These are phyloP conservation scores for Cyberlindnera maritima DNA, from an alignment of 805 yeast species.

Conservation along the genomic window DNA sequence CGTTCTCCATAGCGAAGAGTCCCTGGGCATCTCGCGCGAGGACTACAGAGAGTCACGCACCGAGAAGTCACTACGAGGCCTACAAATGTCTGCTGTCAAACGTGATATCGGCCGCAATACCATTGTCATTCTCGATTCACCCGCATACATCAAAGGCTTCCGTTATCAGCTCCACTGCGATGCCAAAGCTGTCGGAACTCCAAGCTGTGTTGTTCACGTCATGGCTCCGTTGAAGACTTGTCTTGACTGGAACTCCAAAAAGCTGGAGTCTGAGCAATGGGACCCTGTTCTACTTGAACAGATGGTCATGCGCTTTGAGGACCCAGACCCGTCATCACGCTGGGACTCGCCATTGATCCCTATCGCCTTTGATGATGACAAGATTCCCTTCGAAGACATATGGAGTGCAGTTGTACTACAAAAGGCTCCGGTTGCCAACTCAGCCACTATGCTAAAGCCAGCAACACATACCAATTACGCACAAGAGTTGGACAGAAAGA, in stretches of 20 bases:
- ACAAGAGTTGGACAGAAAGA: constrained; percentile 71
- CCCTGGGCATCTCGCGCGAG: constrained; percentile 65
- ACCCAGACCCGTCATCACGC: constrained; percentile 78
- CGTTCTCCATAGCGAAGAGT: constrained; percentile 72
- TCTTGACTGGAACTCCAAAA: constrained; percentile 53
- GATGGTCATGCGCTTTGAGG: constrained; percentile 84
- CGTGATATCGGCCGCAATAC: constrained; percentile 66
- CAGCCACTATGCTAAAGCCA: constrained; percentile 80
- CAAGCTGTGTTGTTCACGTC: constrained; percentile 79
- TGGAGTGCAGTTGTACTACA: constrained; percentile 54
- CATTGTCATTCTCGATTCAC: constrained; percentile 80
- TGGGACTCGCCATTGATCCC: constrained; percentile 95
- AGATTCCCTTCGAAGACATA: constrained; percentile 62
- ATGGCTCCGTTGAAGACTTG: constrained; percentile 65
- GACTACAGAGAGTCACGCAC: constrained; percentile 67
- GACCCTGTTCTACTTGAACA: constrained; percentile 61
- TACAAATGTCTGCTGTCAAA: constrained; percentile 85
- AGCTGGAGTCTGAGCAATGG: constrained; percentile 46
- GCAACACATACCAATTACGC: constrained; percentile 74
- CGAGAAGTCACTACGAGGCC: constrained; percentile 81
- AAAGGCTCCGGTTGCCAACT: constrained; percentile 71
- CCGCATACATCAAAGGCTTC: constrained; percentile 91
- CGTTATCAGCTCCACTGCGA: constrained; percentile 93
- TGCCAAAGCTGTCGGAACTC: constrained; percentile 78
- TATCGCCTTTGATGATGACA: constrained; percentile 50